Percentiles rank a stretch among this genome's conserved stretches.
These are phyloP conservation scores for Tanacetum coccineum DNA, from an alignment of 129 eudicot genomes.

Conservation along the genomic window DNA sequence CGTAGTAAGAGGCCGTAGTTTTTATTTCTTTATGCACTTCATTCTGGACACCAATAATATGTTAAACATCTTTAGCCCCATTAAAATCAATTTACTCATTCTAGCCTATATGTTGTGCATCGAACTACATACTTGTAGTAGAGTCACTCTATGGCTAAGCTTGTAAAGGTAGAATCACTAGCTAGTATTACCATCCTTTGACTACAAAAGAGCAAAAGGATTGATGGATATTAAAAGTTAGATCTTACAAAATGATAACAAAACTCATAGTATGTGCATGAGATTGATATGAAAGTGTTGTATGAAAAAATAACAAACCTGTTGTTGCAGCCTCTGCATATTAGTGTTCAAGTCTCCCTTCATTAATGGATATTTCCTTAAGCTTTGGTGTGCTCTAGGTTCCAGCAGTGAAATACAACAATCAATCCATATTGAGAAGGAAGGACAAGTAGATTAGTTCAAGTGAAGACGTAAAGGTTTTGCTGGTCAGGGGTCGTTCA, in stretches of 20 bases:
- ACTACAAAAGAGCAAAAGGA: neutral
- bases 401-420: conserved; percentile 26
- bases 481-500: no score
- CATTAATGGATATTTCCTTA: conserved; percentile 18
- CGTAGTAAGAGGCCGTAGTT: no score
- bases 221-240: no score
- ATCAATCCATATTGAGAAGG: conserved; percentile 12
- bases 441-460: no score
- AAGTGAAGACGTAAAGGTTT: no score
- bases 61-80: no score
- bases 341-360: conserved; percentile 24
- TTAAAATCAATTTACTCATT: no score
- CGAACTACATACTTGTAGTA: neutral
- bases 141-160: conserved; percentile 21
- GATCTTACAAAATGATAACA: neutral
- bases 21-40: no score
- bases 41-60: no score
- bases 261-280: neutral
- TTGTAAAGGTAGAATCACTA: conserved; percentile 20
- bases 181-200: conserved; percentile 21
- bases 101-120: neutral
- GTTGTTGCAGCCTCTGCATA: conserved; percentile 11
- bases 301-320: conserved; percentile 18
- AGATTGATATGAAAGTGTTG: neutral
- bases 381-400: conserved; percentile 23